Base-by-base conservation (phyloP, 768 basidiomycete species). In the Pleurotus cornucopiae region DNA sequence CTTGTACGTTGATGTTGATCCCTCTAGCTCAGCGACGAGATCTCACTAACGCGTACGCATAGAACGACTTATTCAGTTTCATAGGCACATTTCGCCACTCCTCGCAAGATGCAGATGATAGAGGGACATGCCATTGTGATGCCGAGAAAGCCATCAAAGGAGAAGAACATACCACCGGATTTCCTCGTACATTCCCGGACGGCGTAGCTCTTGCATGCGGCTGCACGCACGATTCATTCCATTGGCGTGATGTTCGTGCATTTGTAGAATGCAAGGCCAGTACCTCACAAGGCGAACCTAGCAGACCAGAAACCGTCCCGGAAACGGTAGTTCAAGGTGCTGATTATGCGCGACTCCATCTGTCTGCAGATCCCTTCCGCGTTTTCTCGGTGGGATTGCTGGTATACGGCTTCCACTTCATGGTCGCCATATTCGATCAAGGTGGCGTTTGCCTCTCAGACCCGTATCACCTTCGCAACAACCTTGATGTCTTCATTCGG, bases 351-450 rank as follows among this genome's bases (percentile, higher is more conserved):
- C 63, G 67, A 34, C 68, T 67, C n/a, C 62, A 64, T 56, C 44
- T 69, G 52, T 66, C 65, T 16, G 56, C 58, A 20, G 62, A 63
- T 9, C 68, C 70, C 0, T 70, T 69, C 59, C 62, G 62, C 51
- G 61, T 69, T 34, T 69, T 67, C 58, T 66, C 64, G 6, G 55
- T 69, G 30, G 64, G 62, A 34, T 34, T 69, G 13, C 61, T 71
- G 14, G 66, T 71, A 46, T 69, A 62, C 47, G 68, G 69, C 9
- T 53, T 54, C 9, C 25, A 62, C 13, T 71, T 71, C 53, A 64
- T 60, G 34, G 66, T 72, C 39, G 67, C 57, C n/a, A 67, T 70
- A 37, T 69, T 67, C 49, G 69, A 71, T 49, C 66, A 66, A 39
- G 64, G 54, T 21, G 70, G 70, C 5, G 64, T 66, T 30, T 40